phyloP scores from a whole-genome alignment of 306 rosid genomes.

The Ormosia semicastrata region DNA sequence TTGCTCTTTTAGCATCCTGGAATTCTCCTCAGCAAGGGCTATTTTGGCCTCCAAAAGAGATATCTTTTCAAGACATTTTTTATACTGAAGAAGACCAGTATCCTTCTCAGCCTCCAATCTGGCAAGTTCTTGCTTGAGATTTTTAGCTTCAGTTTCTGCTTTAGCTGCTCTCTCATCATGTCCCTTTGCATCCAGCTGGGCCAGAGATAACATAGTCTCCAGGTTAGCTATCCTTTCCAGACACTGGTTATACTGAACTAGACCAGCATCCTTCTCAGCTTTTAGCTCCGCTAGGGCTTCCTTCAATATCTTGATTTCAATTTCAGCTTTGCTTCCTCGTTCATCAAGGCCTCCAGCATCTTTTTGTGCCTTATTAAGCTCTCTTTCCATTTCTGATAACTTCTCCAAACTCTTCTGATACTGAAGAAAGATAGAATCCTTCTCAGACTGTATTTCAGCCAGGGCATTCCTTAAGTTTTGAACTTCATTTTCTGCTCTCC shows the following conservation, averaged over 20 bases:
- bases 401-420: conserved; percentile 72
- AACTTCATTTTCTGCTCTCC: conserved; percentile 61
- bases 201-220: conserved; percentile 49
- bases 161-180: conserved; percentile 52
- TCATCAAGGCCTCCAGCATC: conserved; percentile 76
- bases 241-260: conserved; percentile 63
- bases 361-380: conserved; percentile 51
- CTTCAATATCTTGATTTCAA: conserved; percentile 71
- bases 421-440: conserved; percentile 70
- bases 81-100: conserved; percentile 54
- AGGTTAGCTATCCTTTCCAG: conserved; percentile 69
- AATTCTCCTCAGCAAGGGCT: conserved; percentile 66
- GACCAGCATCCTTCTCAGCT: conserved; percentile 68
- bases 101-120: conserved; percentile 74
- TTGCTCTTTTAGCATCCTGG: conserved; percentile 61
- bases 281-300: conserved; percentile 68
- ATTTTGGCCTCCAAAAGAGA: conserved; percentile 71
- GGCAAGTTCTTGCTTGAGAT: conserved; percentile 59
- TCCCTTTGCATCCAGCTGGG: conserved; percentile 56
- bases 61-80: conserved; percentile 65
- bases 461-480: conserved; percentile 60
- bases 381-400: conserved; percentile 62
- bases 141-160: conserved; percentile 67
- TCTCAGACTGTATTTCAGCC: conserved; percentile 68
- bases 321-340: conserved; percentile 86